Evolutionary conservation across 352 stramenopile species (phyloP).

Genomic region (Peronospora belbahrii): DNA sequence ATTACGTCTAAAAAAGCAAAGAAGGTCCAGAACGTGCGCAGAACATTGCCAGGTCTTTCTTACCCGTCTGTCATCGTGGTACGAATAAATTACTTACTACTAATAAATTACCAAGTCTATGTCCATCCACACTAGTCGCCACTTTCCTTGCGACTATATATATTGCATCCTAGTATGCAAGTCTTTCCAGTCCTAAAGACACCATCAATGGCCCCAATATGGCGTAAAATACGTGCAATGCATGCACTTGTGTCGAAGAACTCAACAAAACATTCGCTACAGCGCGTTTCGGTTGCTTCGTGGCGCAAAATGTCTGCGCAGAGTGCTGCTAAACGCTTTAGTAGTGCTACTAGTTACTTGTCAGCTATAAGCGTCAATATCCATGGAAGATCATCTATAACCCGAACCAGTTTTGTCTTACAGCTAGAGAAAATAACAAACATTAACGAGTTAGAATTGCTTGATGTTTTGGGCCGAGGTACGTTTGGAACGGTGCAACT

Average conservation of each 20-base stretch:
- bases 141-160: too few species aligned
- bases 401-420: conserved; percentile 8
- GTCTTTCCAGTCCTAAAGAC: conserved; percentile 19
- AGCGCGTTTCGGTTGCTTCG: conserved; percentile 31
- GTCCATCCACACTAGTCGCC: neutral
- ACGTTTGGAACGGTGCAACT: conserved; percentile 68
- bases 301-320: conserved; percentile 16
- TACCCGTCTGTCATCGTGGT: too few species aligned
- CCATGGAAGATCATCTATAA: conserved; percentile 10
- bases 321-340: conserved; percentile 13
- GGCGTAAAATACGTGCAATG: conserved; percentile 33
- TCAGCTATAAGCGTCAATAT: conserved; percentile 14
- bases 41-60: conserved; percentile 6
- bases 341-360: conserved; percentile 20
- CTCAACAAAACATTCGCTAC: conserved; percentile 6
- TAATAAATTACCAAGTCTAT: neutral
- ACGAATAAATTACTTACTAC: too few species aligned
- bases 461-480: conserved; percentile 54
- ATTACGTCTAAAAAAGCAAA: conserved; percentile 3
- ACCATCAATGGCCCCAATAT: conserved; percentile 34
- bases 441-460: conserved; percentile 48
- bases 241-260: conserved; percentile 22
- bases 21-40: conserved; percentile 9
- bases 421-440: conserved; percentile 22
- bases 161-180: conserved; percentile 9